Evolutionary conservation across 345 rosid species (phyloP).

Genomic region (Heritiera fomes): DNA sequence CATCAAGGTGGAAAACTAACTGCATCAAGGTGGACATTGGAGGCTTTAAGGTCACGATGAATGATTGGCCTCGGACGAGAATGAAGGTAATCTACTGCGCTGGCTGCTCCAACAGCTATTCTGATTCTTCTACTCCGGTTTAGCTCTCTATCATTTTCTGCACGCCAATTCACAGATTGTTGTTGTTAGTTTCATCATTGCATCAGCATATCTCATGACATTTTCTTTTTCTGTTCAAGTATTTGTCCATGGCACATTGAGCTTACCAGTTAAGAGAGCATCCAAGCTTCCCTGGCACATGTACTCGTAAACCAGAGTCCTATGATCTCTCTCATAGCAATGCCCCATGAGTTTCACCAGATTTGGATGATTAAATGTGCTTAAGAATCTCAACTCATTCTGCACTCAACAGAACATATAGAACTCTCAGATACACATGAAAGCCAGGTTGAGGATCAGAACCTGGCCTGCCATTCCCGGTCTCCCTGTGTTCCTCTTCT

Average conservation of each 20-base stretch:
- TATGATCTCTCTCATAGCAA: constrained; percentile 38
- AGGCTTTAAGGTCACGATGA: constrained; percentile 53
- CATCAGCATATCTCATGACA: background rate
- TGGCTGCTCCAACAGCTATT: constrained; percentile 48
- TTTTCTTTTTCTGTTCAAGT: too few species aligned
- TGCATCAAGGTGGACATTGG: constrained; percentile 43
- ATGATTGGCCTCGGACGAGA: constrained; percentile 34
- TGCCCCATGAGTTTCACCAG: constrained; percentile 49
- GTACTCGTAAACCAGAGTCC: constrained; percentile 50
- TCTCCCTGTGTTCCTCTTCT: constrained; percentile 42
- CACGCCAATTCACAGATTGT: background rate
- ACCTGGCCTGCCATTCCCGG: constrained; percentile 48
- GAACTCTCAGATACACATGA: background rate
- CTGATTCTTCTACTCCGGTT: constrained; percentile 46
- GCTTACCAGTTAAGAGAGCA: constrained; percentile 40
- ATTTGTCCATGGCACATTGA: background rate
- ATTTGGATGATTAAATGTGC: constrained; percentile 48
- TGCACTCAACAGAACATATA: constrained; percentile 21
- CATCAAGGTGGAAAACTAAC: constrained; percentile 42
- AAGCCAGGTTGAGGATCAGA: background rate
- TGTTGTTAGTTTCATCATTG: background rate
- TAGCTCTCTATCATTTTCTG: constrained; percentile 35
- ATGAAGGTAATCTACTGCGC: constrained; percentile 52
- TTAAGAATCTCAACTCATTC: constrained; percentile 37
- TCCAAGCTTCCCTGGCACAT: constrained; percentile 49